Evolutionary conservation across 2,329 filamentous ascomycete genomes (phyloP), one percentile per base, ranked within the genome.

Genomic region (Cladophialophora carrionii): DNA sequence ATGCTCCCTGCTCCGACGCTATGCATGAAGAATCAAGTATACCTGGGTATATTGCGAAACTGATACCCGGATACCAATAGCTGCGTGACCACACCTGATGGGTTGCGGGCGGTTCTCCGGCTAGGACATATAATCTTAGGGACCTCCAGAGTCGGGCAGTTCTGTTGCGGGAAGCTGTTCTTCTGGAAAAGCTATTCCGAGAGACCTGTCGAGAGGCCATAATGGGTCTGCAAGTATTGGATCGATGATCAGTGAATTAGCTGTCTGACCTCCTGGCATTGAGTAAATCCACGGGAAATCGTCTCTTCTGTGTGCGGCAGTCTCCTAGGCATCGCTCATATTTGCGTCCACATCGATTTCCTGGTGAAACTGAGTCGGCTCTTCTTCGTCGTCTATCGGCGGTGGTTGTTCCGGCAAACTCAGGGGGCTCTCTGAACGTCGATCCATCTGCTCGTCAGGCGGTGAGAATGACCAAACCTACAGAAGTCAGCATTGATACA

Each of bases 381-480:
- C 68, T 8, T 67, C 60, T 17, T 66, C 60, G 24, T 66, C 52
- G 8, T 62, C 63, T 14, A 32, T 31, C 17, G 54, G 32, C 12
- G 57, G 49, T 20, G 52, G 37, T 48, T 62, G 63, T 24, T 81
- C 79, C 7, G 77, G 76, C 73, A 80, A 74, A 69, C 78, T 80
- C 17, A 76, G 72, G n/a, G 79, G 79, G 62, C 76, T 80, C 29
- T 72, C 71, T 3, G 78, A 78, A 34, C 79, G 56, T 61, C 67
- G 63, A 29, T 67, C 65, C 10, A 55, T 73, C 22, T 77, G 77
- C 9, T 91, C 90, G 64, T 91, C 89, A 0, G 92, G 91, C 14
- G 94, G 93, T 3, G 94, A 92, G 76, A 97, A 97, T 9, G 91
- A 94, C 92, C 92, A 97, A 3, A 97, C 92, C 92, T 96, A 66